Evolutionary conservation across 2,329 filamentous ascomycete genomes (phyloP).

Genomic region (Fusarium buharicum): DNA sequence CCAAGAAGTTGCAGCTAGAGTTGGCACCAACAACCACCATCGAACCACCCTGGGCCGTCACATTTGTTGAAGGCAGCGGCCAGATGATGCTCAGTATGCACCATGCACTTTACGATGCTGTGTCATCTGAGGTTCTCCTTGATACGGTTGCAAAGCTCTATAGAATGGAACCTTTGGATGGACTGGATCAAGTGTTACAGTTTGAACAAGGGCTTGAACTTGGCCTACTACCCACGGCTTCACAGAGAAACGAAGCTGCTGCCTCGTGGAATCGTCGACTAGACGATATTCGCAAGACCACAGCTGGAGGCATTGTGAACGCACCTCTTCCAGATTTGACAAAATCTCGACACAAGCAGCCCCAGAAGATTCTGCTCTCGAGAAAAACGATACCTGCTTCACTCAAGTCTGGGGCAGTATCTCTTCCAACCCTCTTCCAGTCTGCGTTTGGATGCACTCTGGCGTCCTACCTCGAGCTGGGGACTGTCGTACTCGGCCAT

Average conservation of each 20-base stretch:
- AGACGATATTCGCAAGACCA: no score
- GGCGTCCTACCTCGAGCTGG: conserved; percentile 13
- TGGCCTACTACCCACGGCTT: neutral
- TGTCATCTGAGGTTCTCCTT: neutral
- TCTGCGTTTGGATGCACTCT: conserved; percentile 23
- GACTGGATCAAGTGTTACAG: no score
- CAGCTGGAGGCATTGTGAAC: neutral
- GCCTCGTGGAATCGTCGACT: neutral
- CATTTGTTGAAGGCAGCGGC: neutral
- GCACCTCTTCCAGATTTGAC: conserved; percentile 17
- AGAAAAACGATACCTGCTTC: neutral
- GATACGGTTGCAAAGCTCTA: conserved; percentile 16
- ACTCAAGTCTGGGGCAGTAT: no score
- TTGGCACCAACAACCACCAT: conserved; percentile 2
- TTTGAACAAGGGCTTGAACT: conserved; percentile 1
- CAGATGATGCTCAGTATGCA: conserved; percentile 30
- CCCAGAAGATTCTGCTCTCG: conserved; percentile 6
- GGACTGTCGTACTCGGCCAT: conserved; percentile 10
- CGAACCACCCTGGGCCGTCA: conserved; percentile 12
- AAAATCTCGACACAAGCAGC: conserved; percentile 18
- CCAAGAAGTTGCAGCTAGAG: conserved; percentile 3
- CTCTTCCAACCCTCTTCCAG: neutral
- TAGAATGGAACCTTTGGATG: no score
- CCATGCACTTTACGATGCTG: conserved; percentile 15
- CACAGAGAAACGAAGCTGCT: conserved; percentile 3